Evolutionary conservation across 192 early-diverging fungal species (phyloP).

Genomic region (Bifiguratus adelaidae): DNA sequence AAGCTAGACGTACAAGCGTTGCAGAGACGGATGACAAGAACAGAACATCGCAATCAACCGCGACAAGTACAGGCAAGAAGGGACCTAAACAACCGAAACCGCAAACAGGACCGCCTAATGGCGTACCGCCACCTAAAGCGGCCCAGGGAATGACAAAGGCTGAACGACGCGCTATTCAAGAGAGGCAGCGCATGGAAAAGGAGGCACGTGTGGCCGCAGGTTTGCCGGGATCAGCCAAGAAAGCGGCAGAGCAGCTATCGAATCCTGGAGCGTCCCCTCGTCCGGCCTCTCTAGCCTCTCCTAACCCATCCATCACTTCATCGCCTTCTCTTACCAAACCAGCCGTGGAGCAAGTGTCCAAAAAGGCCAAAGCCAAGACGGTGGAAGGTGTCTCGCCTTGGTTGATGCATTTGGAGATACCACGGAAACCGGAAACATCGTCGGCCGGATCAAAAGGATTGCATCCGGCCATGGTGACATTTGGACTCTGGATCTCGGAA

Average conservation of each 20-base stretch:
- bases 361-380: conserved; percentile 9
- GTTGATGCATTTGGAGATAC: conserved; percentile 65
- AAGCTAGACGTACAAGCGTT: no score
- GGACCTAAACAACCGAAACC: no score
- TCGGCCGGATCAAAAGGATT: conserved; percentile 40
- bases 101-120: no score
- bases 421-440: conserved; percentile 36
- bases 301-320: conserved; percentile 7
- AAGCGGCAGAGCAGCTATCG: conserved; percentile 15
- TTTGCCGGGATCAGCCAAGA: conserved; percentile 21
- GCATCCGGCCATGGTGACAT: conserved; percentile 75
- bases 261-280: neutral
- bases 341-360: conserved; percentile 15
- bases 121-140: no score
- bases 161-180: conserved; percentile 79
- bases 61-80: no score
- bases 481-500: conserved; percentile 83
- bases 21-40: no score
- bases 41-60: no score
- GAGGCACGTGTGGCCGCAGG: conserved; percentile 27
- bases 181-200: conserved; percentile 77
- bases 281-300: neutral
- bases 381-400: conserved; percentile 47
- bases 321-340: conserved; percentile 13
- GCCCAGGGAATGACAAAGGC: conserved; percentile 85